These are phyloP conservation scores for Sistotremastrum niveocremeum DNA, from an alignment of 768 basidiomycete genomes.

Conservation along the genomic window DNA sequence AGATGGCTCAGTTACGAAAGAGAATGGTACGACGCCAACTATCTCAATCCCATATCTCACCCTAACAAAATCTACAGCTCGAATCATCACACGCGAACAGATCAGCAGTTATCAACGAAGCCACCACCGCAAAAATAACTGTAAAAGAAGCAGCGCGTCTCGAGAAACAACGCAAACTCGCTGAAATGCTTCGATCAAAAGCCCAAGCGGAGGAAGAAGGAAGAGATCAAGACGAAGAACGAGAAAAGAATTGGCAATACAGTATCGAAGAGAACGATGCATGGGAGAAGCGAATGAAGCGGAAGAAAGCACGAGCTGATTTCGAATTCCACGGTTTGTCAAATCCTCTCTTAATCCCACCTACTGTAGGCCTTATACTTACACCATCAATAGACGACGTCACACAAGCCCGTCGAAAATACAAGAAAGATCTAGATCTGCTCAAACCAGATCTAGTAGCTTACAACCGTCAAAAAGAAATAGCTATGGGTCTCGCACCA, in stretches of 20 bases:
- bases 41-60: slow-evolving; percentile 1
- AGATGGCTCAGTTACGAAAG: slow-evolving; percentile 60
- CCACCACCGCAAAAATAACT: slow-evolving; percentile 59
- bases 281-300: slow-evolving; percentile 84
- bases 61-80: slow-evolving; percentile 31
- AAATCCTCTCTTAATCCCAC: background rate
- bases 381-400: slow-evolving; percentile 53
- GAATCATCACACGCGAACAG: slow-evolving; percentile 75
- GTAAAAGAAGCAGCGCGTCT: slow-evolving; percentile 72
- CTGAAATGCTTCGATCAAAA: slow-evolving; percentile 73
- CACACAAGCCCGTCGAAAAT: slow-evolving; percentile 75
- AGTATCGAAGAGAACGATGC: slow-evolving; percentile 90
- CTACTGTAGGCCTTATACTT: background rate
- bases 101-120: slow-evolving; percentile 73
- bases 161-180: slow-evolving; percentile 82
- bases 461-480: slow-evolving; percentile 84
- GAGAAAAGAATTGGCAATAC: slow-evolving; percentile 90
- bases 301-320: slow-evolving; percentile 76
- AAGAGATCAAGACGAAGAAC: slow-evolving; percentile 80
- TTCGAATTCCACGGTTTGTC: slow-evolving; percentile 82
- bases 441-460: slow-evolving; percentile 79
- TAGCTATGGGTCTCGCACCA: slow-evolving; percentile 60
- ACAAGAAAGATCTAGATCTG: slow-evolving; percentile 82
- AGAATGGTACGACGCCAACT: slow-evolving; percentile 54
- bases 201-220: slow-evolving; percentile 71